Conservation (phyloP, 257 asterid species). For the Ilex aquifolium region DNA sequence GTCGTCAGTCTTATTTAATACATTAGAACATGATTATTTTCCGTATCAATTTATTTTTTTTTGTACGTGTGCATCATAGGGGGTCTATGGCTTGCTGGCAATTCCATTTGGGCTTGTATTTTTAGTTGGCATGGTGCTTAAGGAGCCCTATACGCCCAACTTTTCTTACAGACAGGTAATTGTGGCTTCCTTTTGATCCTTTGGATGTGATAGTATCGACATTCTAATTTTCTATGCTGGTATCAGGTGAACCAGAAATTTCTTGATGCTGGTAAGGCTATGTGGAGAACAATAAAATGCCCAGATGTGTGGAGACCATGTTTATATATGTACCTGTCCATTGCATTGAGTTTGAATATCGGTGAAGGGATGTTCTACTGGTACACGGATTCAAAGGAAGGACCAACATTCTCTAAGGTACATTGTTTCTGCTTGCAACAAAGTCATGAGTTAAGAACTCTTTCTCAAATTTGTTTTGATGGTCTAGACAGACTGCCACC, state of each 20-base stretch:
- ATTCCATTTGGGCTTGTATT: conserved; percentile 78
- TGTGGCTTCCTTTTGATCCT: conserved; percentile 6
- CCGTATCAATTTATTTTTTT: background rate
- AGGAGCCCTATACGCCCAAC: conserved; percentile 49
- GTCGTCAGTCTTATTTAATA: background rate
- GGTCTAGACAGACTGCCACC: too few relatives aligned
- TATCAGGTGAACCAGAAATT: conserved; percentile 70
- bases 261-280: conserved; percentile 62
- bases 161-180: conserved; percentile 59
- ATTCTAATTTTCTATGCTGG: conserved; percentile 19
- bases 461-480: too few relatives aligned
- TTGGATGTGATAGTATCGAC: conserved; percentile 1
- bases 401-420: conserved; percentile 84
- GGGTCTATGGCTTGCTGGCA: conserved; percentile 79
- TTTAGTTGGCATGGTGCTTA: conserved; percentile 63
- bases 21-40: background rate
- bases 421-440: background rate
- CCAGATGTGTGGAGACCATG: conserved; percentile 94
- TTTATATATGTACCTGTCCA: conserved; percentile 76
- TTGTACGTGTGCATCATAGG: conserved; percentile 32
- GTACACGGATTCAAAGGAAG: conserved; percentile 70
- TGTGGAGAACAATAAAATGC: conserved; percentile 78
- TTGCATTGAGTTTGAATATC: conserved; percentile 60
- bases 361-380: conserved; percentile 93
- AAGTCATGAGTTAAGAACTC: too few relatives aligned